Conservation (phyloP, 192 early-diverging fungal genomes). For the Chytriomyces sp. region DNA sequence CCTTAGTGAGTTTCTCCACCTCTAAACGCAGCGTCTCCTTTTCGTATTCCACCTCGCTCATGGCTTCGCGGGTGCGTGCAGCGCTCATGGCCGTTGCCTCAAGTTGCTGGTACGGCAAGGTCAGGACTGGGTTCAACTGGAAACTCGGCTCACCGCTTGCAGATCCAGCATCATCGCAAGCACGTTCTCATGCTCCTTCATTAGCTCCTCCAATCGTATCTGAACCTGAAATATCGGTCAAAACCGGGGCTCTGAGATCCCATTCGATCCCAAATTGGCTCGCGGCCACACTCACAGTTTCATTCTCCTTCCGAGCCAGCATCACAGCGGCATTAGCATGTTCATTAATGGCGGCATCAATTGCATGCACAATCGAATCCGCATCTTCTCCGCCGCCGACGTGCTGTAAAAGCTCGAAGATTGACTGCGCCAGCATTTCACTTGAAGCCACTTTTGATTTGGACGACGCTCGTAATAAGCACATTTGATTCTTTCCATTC, state of each 20-base stretch:
- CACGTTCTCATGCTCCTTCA: neutral
- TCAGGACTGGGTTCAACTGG: neutral
- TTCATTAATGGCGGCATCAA: neutral
- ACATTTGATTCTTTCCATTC: too few relatives aligned
- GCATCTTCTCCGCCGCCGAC: neutral
- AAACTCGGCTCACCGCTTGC: neutral
- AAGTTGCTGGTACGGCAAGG: neutral
- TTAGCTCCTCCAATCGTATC: neutral
- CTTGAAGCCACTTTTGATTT: too few relatives aligned
- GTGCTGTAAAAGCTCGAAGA: too few relatives aligned
- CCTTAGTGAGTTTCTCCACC: neutral
- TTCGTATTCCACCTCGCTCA: neutral
- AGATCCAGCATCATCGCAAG: neutral
- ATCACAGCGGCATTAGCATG: neutral
- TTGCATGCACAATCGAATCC: neutral
- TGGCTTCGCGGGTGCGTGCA: neutral
- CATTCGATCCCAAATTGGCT: neutral
- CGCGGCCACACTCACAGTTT: neutral
- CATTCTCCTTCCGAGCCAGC: neutral
- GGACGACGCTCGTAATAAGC: too few relatives aligned
- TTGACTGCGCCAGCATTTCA: too few relatives aligned
- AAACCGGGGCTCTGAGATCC: neutral
- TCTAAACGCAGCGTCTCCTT: neutral
- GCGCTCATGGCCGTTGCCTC: neutral
- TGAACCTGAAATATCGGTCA: neutral